phyloP scores from a whole-genome alignment of 2,329 filamentous ascomycete genomes.

The Teratosphaeria viscida region DNA sequence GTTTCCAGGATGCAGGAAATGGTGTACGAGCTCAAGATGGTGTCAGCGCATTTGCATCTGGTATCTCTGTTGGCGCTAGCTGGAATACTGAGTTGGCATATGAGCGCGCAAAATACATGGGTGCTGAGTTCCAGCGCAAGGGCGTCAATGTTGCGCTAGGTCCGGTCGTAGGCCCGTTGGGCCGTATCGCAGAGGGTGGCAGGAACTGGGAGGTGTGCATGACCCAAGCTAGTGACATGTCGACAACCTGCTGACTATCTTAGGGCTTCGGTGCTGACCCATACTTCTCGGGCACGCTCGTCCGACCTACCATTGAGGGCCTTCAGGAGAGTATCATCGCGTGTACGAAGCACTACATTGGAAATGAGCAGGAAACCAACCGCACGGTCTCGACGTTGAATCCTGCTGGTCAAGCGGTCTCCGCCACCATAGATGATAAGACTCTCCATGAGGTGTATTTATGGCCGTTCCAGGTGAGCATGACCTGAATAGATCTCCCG shows the following conservation, averaged over 20 bases:
- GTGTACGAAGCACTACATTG: slow-evolving; percentile 25
- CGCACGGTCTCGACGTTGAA: slow-evolving; percentile 16
- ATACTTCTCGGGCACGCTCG: slow-evolving; percentile 19
- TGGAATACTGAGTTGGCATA: slow-evolving; percentile 29
- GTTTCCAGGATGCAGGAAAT: slow-evolving; percentile 30
- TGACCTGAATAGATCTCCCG: neutral
- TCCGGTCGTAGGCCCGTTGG: slow-evolving; percentile 22
- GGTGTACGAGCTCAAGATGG: slow-evolving; percentile 22
- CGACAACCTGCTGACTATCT: neutral
- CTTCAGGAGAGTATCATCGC: slow-evolving; percentile 29
- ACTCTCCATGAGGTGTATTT: slow-evolving; percentile 12
- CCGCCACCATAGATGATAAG: slow-evolving; percentile 31
- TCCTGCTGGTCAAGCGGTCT: slow-evolving; percentile 26
- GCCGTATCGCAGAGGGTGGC: slow-evolving; percentile 18
- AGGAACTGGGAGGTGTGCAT: slow-evolving; percentile 35
- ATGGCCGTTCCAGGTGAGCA: neutral
- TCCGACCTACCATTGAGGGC: slow-evolving; percentile 19
- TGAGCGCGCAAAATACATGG: slow-evolving; percentile 24
- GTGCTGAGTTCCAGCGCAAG: slow-evolving; percentile 22
- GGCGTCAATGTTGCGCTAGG: slow-evolving; percentile 24
- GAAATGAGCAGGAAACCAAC: slow-evolving; percentile 21
- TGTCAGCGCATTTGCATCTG: slow-evolving; percentile 29
- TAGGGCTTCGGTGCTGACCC: slow-evolving; percentile 17
- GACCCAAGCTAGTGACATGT: neutral
- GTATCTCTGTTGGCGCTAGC: slow-evolving; percentile 26